phyloP scores from a whole-genome alignment of 495 filamentous ascomycete genomes.

The Hypomontagnella submonticulosa region DNA sequence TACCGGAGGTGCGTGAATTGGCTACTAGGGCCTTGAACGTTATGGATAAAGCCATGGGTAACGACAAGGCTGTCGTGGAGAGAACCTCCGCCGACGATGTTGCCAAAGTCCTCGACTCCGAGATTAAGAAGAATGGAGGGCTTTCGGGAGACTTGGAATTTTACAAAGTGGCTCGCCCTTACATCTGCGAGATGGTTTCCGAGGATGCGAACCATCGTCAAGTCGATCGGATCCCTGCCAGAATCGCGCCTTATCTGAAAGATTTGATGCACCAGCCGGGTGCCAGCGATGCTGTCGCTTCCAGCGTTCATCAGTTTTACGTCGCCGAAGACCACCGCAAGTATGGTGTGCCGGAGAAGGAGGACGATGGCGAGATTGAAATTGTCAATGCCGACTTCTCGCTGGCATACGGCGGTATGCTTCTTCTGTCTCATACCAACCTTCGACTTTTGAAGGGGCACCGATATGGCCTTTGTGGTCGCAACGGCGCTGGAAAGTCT shows the following conservation, averaged over 20 bases:
- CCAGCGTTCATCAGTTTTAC: constrained; percentile 75
- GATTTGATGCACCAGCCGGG: constrained; percentile 69
- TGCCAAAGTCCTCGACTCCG: constrained; percentile 73
- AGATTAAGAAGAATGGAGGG: constrained; percentile 76
- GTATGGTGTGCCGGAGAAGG: constrained; percentile 83
- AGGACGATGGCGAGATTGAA: constrained; percentile 84
- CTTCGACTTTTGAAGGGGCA: constrained; percentile 94
- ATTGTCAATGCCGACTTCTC: constrained; percentile 99
- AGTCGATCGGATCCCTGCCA: constrained; percentile 73
- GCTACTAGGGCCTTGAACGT: constrained; percentile 83
- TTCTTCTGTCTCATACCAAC: constrained; percentile 95
- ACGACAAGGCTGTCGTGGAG: constrained; percentile 73
- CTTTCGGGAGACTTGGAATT: constrained; percentile 70
- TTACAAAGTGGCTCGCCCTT: constrained; percentile 74
- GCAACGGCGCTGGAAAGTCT: constrained; percentile 97
- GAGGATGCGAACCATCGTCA: constrained; percentile 90
- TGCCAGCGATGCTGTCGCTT: constrained; percentile 68
- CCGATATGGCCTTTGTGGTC: constrained; percentile 94
- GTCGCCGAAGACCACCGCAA: constrained; percentile 85
- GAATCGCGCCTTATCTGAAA: constrained; percentile 78
- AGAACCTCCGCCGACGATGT: constrained; percentile 81
- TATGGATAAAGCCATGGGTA: constrained; percentile 93
- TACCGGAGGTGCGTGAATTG: constrained; percentile 94
- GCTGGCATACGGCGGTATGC: constrained; percentile 97
- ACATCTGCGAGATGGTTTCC: constrained; percentile 85